phyloP scores from a whole-genome alignment of 192 early-diverging fungal genomes.

The Dispira simplex region DNA sequence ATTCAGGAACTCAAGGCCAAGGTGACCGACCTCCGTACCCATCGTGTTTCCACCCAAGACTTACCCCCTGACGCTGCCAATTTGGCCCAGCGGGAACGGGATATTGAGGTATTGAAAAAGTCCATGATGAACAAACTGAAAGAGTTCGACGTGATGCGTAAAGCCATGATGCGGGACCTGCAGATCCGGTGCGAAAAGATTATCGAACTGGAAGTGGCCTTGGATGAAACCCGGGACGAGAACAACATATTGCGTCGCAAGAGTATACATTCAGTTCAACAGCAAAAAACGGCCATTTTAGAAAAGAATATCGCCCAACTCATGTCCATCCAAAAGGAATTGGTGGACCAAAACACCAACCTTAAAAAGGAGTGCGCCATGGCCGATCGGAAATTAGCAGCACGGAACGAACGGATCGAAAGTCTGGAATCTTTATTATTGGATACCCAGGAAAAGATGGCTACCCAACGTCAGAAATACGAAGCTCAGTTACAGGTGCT shows the following conservation, averaged over 20 bases:
- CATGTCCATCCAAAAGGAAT: slow-evolving; percentile 85
- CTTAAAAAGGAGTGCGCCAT: slow-evolving; percentile 90
- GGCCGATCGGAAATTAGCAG: slow-evolving; percentile 78
- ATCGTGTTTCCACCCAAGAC: too few species aligned
- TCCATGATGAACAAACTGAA: slow-evolving; percentile 51
- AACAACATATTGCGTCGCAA: slow-evolving; percentile 74
- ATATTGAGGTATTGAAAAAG: slow-evolving; percentile 30
- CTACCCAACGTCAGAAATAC: slow-evolving; percentile 42
- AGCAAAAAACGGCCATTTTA: slow-evolving; percentile 95
- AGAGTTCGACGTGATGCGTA: slow-evolving; percentile 97
- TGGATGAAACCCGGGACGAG: slow-evolving; percentile 94
- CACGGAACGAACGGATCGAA: slow-evolving; percentile 87
- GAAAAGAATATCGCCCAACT: slow-evolving; percentile 97
- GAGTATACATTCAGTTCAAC: slow-evolving; percentile 70
- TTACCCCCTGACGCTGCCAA: too few species aligned
- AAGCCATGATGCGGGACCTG: slow-evolving; percentile 94
- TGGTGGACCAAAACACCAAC: slow-evolving; percentile 91
- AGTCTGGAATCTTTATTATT: slow-evolving; percentile 73
- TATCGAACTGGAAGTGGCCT: slow-evolving; percentile 91
- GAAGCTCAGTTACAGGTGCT: slow-evolving; percentile 15
- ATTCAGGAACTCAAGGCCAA: too few species aligned
- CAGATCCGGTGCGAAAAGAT: slow-evolving; percentile 97
- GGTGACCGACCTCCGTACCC: too few species aligned
- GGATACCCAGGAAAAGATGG: slow-evolving; percentile 72
- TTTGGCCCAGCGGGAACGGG: slow-evolving; percentile 19